phyloP scores from a whole-genome alignment of 2,329 filamentous ascomycete genomes.

The Epichloe brachyelytri region DNA sequence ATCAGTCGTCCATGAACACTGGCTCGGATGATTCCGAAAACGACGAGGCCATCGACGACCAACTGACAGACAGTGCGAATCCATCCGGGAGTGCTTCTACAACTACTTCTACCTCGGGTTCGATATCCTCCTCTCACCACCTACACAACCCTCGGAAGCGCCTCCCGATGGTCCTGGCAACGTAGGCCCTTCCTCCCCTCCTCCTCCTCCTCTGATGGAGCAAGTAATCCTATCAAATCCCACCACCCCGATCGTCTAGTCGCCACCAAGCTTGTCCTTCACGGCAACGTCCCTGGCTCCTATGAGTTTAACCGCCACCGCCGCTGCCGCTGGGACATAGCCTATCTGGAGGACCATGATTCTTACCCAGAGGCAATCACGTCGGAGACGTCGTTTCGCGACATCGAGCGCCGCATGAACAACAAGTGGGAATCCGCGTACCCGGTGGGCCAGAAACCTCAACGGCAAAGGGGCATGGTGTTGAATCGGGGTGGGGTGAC shows the following conservation, averaged over 20 bases:
- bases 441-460: conserved; percentile 35
- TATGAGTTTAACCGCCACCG: conserved; percentile 95
- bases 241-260: conserved; percentile 54
- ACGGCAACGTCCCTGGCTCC: conserved; percentile 88
- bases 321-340: conserved; percentile 74
- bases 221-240: conserved; percentile 23
- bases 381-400: conserved; percentile 68
- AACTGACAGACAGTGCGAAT: conserved; percentile 34
- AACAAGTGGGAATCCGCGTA: conserved; percentile 58
- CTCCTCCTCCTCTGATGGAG: conserved; percentile 10
- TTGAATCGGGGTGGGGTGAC: conserved; percentile 80
- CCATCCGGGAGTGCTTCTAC: conserved; percentile 74
- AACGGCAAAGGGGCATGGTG: conserved; percentile 63
- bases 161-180: conserved; percentile 29
- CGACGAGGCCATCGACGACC: conserved; percentile 45
- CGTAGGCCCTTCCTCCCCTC: not conserved
- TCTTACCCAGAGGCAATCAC: conserved; percentile 34
- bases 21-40: conserved; percentile 54
- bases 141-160: conserved; percentile 48
- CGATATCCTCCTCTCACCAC: conserved; percentile 79
- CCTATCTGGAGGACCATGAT: conserved; percentile 33
- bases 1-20: conserved; percentile 61
- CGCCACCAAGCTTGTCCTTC: conserved; percentile 82
- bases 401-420: conserved; percentile 56
- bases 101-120: conserved; percentile 97